Percentiles rank a stretch among this genome's conserved stretches.
These are phyloP conservation scores for Cryptosporidium sp. DNA, from an alignment of 169 alveolate genomes.

Conservation along the genomic window DNA sequence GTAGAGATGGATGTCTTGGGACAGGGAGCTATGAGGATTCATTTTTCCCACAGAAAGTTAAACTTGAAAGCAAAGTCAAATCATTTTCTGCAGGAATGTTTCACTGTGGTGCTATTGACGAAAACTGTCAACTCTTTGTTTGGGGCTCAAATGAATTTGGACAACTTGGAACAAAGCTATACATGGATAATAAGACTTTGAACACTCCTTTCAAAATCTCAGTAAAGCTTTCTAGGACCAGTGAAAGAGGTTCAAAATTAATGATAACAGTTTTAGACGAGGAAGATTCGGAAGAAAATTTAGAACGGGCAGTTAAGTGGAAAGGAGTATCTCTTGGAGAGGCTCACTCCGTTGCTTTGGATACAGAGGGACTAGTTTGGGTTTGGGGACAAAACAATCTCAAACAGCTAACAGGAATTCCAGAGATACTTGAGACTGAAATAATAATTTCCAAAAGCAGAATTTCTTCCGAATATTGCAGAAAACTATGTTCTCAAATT, in stretches of 20 bases:
- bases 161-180: conserved; percentile 44
- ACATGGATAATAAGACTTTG: neutral
- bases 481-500: neutral
- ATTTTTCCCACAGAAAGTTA: conserved; percentile 28
- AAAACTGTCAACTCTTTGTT: conserved; percentile 14
- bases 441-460: neutral
- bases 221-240: neutral
- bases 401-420: conserved; percentile 52
- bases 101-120: conserved; percentile 63
- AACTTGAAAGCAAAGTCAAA: neutral
- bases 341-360: conserved; percentile 58
- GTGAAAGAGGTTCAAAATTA: neutral
- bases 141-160: conserved; percentile 75
- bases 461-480: neutral
- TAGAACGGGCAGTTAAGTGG: conserved; percentile 24
- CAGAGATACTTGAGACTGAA: conserved; percentile 8
- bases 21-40: conserved; percentile 25
- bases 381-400: conserved; percentile 74
- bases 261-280: neutral
- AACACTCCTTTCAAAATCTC: conserved; percentile 15
- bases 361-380: conserved; percentile 50
- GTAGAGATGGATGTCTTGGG: conserved; percentile 70
- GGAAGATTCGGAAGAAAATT: neutral
- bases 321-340: conserved; percentile 53
- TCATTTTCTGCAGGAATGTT: conserved; percentile 67